Evolutionary conservation across 345 rosid species (phyloP), one percentile per base, ranked within the genome.

Genomic region (Salix koriyanagi): DNA sequence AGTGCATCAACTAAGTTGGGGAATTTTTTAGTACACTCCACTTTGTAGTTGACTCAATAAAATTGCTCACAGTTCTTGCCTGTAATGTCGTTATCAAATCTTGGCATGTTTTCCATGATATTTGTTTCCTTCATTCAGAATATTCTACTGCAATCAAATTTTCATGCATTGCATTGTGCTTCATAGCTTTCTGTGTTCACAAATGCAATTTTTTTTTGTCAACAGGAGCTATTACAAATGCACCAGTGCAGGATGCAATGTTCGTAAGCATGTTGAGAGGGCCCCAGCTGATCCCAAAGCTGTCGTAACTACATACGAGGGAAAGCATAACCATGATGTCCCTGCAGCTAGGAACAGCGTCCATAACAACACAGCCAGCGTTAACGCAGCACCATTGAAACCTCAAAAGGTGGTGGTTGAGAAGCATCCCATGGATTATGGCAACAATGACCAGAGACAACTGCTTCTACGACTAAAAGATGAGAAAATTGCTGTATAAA

Each of bases 241-340:
- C 87, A 91, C 97, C 30, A 88, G 85, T 19, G 79, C 86, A 2
- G 94, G 93, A 65, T 96, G 99, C 88, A 96, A 90, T 10, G 98
- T 96, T 12, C 94, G 98, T 4, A 95, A 95, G 80, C 98, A 95
- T 74, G 94, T 95, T 1, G 99, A 95, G 87, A 91, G 98, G 85
- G 98, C 97, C 67, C 87, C 98, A 28, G 86, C 92, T 1, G 99
- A 95, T 80, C 87, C 91, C 34, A 91, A 93, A 74, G 94, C 99
- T 2, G 99, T 95, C 37, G 82, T 95, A 81, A 95, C 99, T 52
- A 96, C 98, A 9, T 96, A 96, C 0, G 99, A 96, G 82, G 99
- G 99, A 50, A 96, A 96, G 76, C 99, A 96, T 75, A 93, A 88
- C 76, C 99, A 93, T 61, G 86, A 88, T 6, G 90, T 92, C 75